These are phyloP conservation scores for Aspergillus sp. DNA, from an alignment of 2,329 filamentous ascomycete genomes.

Conservation along the genomic window DNA sequence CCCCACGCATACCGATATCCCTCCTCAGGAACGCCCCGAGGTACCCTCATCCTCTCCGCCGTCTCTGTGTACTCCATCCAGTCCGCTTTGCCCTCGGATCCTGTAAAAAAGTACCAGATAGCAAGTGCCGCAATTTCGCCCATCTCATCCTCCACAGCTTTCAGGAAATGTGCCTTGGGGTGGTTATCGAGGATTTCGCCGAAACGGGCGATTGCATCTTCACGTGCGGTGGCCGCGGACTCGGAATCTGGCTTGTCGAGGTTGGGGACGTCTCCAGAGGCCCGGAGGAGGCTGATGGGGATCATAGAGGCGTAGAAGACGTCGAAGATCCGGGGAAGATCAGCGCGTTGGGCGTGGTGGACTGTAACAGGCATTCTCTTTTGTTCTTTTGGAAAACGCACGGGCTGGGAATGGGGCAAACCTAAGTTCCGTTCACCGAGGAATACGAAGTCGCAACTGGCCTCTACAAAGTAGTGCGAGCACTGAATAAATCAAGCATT, in stretches of 20 bases:
- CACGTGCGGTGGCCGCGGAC: neutral
- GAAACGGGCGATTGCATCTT: neutral
- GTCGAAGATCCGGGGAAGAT: neutral
- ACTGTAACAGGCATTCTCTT: neutral
- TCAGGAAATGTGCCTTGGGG: neutral
- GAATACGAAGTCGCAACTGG: neutral
- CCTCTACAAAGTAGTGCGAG: neutral
- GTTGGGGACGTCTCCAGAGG: neutral
- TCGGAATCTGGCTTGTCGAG: neutral
- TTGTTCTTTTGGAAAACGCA: neutral
- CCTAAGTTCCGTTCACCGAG: neutral
- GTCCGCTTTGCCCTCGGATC: neutral
- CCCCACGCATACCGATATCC: neutral
- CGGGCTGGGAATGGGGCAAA: neutral
- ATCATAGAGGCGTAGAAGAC: neutral
- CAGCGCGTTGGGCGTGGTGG: neutral
- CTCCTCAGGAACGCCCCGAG: neutral
- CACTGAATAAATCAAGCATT: neutral
- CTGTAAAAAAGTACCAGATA: neutral
- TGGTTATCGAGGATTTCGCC: neutral
- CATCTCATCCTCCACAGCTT: neutral
- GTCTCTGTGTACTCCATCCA: neutral
- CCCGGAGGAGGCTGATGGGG: neutral
- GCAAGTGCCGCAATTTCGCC: neutral
- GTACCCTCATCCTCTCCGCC: neutral